Percentiles rank a stretch among this genome's conserved stretches.
Evolutionary conservation across 2,329 filamentous ascomycete genomes (phyloP).

Genomic region (Bipolaris cookei): DNA sequence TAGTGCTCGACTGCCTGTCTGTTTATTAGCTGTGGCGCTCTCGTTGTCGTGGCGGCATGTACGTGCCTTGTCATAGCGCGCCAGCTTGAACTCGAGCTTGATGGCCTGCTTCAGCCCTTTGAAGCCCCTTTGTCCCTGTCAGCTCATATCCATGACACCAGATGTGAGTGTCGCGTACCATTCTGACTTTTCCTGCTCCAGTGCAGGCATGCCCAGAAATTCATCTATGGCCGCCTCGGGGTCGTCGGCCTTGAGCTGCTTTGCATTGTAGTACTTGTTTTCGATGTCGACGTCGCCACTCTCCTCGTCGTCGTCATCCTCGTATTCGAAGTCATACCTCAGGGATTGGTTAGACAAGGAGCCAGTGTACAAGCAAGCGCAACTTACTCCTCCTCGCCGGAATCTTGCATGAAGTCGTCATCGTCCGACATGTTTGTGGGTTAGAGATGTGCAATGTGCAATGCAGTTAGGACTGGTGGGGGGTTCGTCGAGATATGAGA

Average conservation of each 20-base stretch:
- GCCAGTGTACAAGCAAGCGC: background rate
- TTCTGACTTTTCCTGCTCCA: slow-evolving; percentile 92
- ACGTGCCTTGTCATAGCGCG: slow-evolving; percentile 78
- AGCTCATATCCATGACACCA: slow-evolving; percentile 17
- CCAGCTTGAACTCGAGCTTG: slow-evolving; percentile 93
- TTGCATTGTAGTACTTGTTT: slow-evolving; percentile 99
- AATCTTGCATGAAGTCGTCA: slow-evolving; percentile 94
- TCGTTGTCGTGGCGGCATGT: slow-evolving; percentile 5
- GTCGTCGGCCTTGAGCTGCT: slow-evolving; percentile 88
- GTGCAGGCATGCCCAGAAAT: slow-evolving; percentile 82
- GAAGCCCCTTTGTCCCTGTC: slow-evolving; percentile 69
- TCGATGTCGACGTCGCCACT: slow-evolving; percentile 92
- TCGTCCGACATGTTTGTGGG: slow-evolving; percentile 73
- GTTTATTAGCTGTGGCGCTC: slow-evolving; percentile 27
- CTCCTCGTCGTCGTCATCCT: slow-evolving; percentile 89
- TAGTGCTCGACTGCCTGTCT: slow-evolving; percentile 86
- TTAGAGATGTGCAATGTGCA: slow-evolving; percentile 4
- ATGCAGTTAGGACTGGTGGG: background rate
- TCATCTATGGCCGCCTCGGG: slow-evolving; percentile 89
- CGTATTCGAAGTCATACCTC: slow-evolving; percentile 96
- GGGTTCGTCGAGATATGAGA: background rate
- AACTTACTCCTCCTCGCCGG: slow-evolving; percentile 79
- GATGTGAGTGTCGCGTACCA: slow-evolving; percentile 62
- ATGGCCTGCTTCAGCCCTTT: slow-evolving; percentile 98
- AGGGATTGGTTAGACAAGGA: slow-evolving; percentile 25